Conservation (phyloP, 2,329 filamentous ascomycete species). For the Fusarium sp. region DNA sequence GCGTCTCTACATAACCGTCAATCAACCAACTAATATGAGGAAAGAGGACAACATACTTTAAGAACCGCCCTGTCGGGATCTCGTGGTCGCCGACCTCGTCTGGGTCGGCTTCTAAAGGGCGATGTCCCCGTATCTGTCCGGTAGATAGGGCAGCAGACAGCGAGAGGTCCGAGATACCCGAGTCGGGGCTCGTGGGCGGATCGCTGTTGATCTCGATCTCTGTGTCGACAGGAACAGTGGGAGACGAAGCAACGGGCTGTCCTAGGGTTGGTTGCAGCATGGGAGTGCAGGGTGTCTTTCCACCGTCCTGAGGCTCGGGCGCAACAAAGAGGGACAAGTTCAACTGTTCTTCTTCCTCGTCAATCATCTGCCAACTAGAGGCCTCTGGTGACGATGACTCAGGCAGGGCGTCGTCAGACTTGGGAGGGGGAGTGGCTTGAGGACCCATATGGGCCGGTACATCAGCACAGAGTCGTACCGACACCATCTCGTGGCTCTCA, state of each 20-base stretch:
- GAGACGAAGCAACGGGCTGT: neutral
- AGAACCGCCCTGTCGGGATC: neutral
- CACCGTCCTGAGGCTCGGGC: neutral
- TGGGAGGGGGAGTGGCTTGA: neutral
- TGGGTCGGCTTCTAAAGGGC: neutral
- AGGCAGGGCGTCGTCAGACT: neutral
- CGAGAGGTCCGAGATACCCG: conserved; percentile 22
- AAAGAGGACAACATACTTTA: neutral
- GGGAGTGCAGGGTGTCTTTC: conserved; percentile 2
- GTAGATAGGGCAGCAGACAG: neutral
- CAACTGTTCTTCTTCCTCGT: neutral
- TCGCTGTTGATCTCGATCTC: neutral
- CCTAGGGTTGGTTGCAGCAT: neutral
- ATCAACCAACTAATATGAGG: neutral
- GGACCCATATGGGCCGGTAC: neutral
- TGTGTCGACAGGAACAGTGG: neutral
- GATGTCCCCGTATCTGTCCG: neutral
- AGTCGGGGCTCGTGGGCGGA: conserved; percentile 7
- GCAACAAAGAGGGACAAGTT: neutral
- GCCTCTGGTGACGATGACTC: neutral
- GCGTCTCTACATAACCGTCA: neutral
- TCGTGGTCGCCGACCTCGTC: neutral
- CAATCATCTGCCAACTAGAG: conserved; percentile 25
- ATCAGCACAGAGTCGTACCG: conserved; percentile 8
- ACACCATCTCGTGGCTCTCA: conserved; percentile 28